phyloP scores from a whole-genome alignment of 805 yeast species.

The Pichia phayaonensis region DNA sequence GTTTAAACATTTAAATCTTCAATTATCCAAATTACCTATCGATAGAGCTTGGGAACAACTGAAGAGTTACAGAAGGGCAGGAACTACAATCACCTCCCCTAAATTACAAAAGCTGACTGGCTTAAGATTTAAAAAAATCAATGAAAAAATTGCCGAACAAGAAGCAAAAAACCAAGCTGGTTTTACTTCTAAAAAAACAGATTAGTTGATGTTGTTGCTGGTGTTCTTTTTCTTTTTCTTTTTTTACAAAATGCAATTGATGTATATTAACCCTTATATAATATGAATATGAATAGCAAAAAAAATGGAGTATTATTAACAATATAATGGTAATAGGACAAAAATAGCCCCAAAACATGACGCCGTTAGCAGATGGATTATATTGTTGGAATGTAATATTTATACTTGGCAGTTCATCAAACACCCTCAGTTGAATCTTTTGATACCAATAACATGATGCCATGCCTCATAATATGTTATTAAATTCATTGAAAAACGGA shows the following conservation, averaged over 20 bases:
- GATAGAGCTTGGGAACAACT: constrained; percentile 34
- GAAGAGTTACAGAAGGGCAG: constrained; percentile 60
- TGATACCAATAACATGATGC: background rate
- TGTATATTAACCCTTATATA: background rate
- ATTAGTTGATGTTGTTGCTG: no score
- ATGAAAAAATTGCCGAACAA: constrained; percentile 17
- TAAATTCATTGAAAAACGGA: constrained; percentile 43
- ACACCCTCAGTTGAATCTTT: no score
- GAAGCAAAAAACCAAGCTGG: background rate
- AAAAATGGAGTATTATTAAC: background rate
- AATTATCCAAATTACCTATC: constrained; percentile 29
- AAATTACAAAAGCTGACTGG: constrained; percentile 32
- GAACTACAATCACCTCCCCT: constrained; percentile 46
- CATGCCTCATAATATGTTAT: background rate
- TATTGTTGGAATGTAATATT: no score
- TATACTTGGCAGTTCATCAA: no score
- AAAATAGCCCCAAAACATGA: no score
- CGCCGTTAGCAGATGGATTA: no score
- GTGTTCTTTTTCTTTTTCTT: background rate
- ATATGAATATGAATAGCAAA: background rate
- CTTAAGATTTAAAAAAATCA: constrained; percentile 31
- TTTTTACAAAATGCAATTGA: background rate
- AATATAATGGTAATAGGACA: no score
- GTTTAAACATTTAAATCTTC: constrained; percentile 10
- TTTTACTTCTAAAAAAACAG: constrained; percentile 1